Evolutionary conservation across 352 stramenopile genomes (phyloP).

Genomic region (Globisporangium orthogonon): DNA sequence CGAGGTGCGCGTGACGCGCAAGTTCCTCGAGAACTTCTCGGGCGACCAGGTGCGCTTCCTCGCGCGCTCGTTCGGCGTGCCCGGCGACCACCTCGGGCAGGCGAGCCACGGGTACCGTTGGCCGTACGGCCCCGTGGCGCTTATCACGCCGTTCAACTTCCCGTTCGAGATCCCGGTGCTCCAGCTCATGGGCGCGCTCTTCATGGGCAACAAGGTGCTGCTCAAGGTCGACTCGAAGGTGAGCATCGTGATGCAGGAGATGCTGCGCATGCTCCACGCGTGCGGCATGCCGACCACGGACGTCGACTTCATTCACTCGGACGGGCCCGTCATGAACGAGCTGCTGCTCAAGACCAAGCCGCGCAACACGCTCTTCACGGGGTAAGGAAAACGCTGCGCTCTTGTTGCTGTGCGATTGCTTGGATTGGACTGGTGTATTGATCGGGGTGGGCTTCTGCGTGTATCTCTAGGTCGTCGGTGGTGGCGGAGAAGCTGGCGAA

Average conservation of each 20-base stretch:
- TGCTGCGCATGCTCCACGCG: conserved; percentile 91
- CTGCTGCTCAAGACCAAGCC: conserved; percentile 92
- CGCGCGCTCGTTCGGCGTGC: conserved; percentile 92
- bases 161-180: conserved; percentile 97
- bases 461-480: conserved; percentile 52
- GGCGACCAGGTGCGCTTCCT: conserved; percentile 97
- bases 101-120: conserved; percentile 93
- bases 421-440: not conserved
- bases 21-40: conserved; percentile 98
- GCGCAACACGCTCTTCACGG: conserved; percentile 97
- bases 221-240: conserved; percentile 95
- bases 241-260: conserved; percentile 97
- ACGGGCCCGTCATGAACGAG: conserved; percentile 92
- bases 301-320: conserved; percentile 96
- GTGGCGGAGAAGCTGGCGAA: conserved; percentile 92
- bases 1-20: conserved; percentile 91
- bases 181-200: conserved; percentile 98
- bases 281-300: conserved; percentile 94
- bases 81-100: conserved; percentile 96
- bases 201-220: conserved; percentile 98
- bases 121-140: conserved; percentile 93
- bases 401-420: not conserved
- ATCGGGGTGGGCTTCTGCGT: not conserved
- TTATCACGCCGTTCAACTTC: conserved; percentile 99
- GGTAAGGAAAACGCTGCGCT: conserved; percentile 26